Evolutionary conservation across 192 early-diverging fungal genomes (phyloP).

Genomic region (Borealophlyctis nickersoniae): DNA sequence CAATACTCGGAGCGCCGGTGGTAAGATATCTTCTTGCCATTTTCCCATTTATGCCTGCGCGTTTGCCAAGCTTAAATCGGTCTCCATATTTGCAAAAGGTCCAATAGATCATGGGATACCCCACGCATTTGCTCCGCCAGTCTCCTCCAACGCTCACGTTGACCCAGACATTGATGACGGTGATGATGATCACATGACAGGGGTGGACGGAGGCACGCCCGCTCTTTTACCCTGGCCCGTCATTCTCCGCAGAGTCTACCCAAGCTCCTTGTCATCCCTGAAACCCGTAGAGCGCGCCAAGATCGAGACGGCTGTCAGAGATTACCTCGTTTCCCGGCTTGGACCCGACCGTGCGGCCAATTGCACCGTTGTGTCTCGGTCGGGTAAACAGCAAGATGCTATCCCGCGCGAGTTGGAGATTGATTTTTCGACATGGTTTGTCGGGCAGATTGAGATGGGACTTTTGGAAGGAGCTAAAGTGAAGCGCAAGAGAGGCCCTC

Average conservation of each 20-base stretch:
- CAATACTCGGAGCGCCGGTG: too few species aligned
- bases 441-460: constrained; percentile 8
- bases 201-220: too few species aligned
- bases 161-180: too few species aligned
- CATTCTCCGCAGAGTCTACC: constrained; percentile 6
- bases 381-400: neutral
- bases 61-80: too few species aligned
- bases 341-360: constrained; percentile 13
- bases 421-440: constrained; percentile 16
- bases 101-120: too few species aligned
- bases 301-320: constrained; percentile 11
- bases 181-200: too few species aligned
- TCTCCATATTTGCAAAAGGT: too few species aligned
- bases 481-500: neutral
- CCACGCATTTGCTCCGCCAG: too few species aligned
- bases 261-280: constrained; percentile 13
- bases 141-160: too few species aligned
- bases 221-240: neutral
- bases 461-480: constrained; percentile 6
- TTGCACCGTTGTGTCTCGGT: neutral
- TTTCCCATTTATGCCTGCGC: too few species aligned
- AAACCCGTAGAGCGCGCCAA: constrained; percentile 6
- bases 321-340: neutral
- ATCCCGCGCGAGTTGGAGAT: constrained; percentile 11
- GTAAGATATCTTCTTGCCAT: too few species aligned